A percentile compares a stretch with the other conserved stretches of the same genome.
phyloP scores from a whole-genome alignment of 352 stramenopile species.

The Phytophthora cactorum region DNA sequence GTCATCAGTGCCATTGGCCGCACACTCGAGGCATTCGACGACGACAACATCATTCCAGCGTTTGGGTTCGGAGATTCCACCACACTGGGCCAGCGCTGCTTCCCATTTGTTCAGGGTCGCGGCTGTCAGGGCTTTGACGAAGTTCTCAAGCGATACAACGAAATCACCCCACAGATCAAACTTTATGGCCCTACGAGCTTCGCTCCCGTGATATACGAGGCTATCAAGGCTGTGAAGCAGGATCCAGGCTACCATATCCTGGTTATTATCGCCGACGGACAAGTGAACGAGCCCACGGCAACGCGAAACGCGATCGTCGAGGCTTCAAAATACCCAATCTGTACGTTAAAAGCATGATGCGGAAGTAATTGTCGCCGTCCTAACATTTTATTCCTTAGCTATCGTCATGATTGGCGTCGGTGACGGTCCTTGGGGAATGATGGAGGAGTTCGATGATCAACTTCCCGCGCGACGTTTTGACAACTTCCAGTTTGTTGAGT shows the following conservation, averaged over 20 bases:
- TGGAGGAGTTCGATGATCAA: not conserved
- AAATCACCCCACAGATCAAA: constrained; percentile 62
- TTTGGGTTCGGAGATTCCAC: constrained; percentile 72
- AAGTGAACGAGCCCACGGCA: constrained; percentile 72
- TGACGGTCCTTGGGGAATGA: not conserved
- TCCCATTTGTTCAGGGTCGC: constrained; percentile 43
- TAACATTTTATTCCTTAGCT: constrained; percentile 1
- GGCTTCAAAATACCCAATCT: constrained; percentile 75
- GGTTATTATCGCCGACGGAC: constrained; percentile 78
- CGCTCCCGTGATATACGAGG: constrained; percentile 67
- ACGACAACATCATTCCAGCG: constrained; percentile 84
- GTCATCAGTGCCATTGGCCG: constrained; percentile 71
- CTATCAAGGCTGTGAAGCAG: constrained; percentile 51
- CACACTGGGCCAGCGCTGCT: constrained; percentile 54
- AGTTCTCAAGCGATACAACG: constrained; percentile 67
- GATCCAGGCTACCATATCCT: constrained; percentile 78
- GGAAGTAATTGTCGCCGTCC: not conserved
- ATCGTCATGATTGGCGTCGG: not conserved
- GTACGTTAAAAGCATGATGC: constrained; percentile 34
- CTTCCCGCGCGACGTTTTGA: not conserved
- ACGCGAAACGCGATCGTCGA: constrained; percentile 68
- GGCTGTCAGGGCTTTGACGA: constrained; percentile 60
- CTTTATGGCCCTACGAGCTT: constrained; percentile 83
- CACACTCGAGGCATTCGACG: constrained; percentile 75
- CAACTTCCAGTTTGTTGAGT: constrained; percentile 68